phyloP scores from a whole-genome alignment of 2,329 filamentous ascomycete genomes.

The Tolypocladium guangdongense region DNA sequence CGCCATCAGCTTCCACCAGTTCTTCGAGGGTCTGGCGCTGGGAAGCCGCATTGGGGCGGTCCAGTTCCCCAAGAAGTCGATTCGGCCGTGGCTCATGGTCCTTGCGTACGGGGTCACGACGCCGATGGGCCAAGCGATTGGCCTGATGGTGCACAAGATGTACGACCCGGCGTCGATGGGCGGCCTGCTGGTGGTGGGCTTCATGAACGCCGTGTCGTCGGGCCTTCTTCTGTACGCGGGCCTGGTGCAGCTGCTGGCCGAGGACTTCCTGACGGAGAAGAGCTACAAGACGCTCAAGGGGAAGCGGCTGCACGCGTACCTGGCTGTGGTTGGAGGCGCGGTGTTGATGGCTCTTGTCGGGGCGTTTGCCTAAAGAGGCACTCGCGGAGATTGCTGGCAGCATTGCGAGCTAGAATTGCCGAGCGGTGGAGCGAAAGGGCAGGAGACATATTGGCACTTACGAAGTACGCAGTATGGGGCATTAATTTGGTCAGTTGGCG shows the following conservation, averaged over 20 bases:
- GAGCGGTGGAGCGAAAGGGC: neutral
- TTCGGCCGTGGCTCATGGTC: conserved; percentile 76
- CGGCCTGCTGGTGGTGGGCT: conserved; percentile 70
- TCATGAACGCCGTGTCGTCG: conserved; percentile 79
- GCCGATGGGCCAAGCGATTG: conserved; percentile 74
- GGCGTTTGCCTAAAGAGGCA: conserved; percentile 49
- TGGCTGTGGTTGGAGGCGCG: conserved; percentile 53
- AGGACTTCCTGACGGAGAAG: conserved; percentile 72
- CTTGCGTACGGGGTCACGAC: conserved; percentile 68
- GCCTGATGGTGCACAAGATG: conserved; percentile 63
- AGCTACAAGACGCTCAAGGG: conserved; percentile 59
- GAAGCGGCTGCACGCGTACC: conserved; percentile 49
- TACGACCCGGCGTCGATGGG: conserved; percentile 63
- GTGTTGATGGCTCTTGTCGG: conserved; percentile 61
- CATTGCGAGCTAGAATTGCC: neutral
- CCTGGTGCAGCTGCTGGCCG: conserved; percentile 71
- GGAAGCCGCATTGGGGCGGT: conserved; percentile 77
- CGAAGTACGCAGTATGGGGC: no score
- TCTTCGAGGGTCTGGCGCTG: conserved; percentile 78
- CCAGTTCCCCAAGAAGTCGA: conserved; percentile 61
- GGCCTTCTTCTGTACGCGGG: conserved; percentile 74
- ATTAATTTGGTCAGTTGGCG: neutral
- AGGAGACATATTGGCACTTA: neutral
- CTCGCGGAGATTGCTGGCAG: neutral
- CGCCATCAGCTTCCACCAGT: conserved; percentile 77